Conservation (phyloP, 768 basidiomycete genomes). For the Suillus clintonianus region DNA sequence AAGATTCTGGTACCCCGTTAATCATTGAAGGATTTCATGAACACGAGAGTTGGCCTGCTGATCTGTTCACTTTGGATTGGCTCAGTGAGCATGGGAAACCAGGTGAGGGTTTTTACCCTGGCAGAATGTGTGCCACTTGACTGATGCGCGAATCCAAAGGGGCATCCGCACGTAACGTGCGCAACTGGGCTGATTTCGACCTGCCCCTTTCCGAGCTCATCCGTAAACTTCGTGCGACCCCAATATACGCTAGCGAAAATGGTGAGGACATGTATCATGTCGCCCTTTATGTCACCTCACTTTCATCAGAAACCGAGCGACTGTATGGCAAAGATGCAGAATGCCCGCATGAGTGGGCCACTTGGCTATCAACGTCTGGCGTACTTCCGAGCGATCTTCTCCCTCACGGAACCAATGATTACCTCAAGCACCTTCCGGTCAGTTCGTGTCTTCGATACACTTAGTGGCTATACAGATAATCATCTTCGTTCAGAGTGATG, state of each 20-base stretch:
- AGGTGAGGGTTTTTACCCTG: slow-evolving; percentile 15
- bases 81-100: slow-evolving; percentile 39
- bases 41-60: slow-evolving; percentile 52
- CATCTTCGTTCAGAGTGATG: slow-evolving; percentile 44
- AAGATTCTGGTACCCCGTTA: slow-evolving; percentile 56
- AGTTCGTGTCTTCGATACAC: slow-evolving; percentile 42
- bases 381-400: slow-evolving; percentile 56
- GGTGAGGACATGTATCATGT: slow-evolving; percentile 33
- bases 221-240: slow-evolving; percentile 36
- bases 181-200: slow-evolving; percentile 52
- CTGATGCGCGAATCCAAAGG: slow-evolving; percentile 38
- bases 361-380: slow-evolving; percentile 52
- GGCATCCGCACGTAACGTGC: slow-evolving; percentile 64
- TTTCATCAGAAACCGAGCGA: slow-evolving; percentile 51
- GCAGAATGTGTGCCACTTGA: background rate
- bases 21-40: slow-evolving; percentile 65
- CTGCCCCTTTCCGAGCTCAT: slow-evolving; percentile 59
- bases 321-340: slow-evolving; percentile 78
- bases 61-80: slow-evolving; percentile 59
- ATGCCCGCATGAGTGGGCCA: slow-evolving; percentile 66
- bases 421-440: slow-evolving; percentile 56
- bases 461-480: slow-evolving; percentile 1
- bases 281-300: background rate
- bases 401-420: slow-evolving; percentile 56
- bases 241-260: slow-evolving; percentile 36